Conservation (phyloP, 139 green algal species). For the Coelastrella sp. region DNA sequence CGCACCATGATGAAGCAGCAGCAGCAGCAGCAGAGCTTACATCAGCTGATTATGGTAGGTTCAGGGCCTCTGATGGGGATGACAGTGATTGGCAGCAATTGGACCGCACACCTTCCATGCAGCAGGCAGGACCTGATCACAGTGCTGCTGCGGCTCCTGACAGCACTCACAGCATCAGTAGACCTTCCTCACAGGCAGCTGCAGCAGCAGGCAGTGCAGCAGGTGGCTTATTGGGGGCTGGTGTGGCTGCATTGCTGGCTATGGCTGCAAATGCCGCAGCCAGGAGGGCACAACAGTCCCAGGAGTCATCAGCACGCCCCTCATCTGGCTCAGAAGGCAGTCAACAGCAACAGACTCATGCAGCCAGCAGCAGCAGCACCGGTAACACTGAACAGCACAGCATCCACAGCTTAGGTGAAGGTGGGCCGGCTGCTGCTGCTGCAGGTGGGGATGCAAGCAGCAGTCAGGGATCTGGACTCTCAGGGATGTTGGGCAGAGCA, state of each 20-base stretch:
- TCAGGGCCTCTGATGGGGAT: background rate
- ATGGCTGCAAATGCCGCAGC: constrained; percentile 30
- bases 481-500: background rate
- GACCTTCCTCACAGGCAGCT: constrained; percentile 17
- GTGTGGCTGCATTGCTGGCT: constrained; percentile 1
- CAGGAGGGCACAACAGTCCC: background rate
- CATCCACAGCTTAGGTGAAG: background rate
- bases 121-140: background rate
- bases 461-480: background rate
- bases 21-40: background rate
- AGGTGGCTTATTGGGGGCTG: background rate
- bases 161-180: background rate
- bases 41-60: background rate
- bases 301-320: background rate
- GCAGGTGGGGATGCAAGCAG: background rate
- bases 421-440: background rate
- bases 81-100: constrained; percentile 17
- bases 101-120: background rate
- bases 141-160: background rate
- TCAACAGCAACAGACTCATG: background rate
- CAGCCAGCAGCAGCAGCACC: background rate
- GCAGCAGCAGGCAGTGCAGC: constrained; percentile 11
- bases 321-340: background rate
- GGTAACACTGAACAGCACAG: background rate
- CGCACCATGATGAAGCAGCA: background rate